Conservation (phyloP, 164 flowering plant species). For the Macadamia integrifolia region DNA sequence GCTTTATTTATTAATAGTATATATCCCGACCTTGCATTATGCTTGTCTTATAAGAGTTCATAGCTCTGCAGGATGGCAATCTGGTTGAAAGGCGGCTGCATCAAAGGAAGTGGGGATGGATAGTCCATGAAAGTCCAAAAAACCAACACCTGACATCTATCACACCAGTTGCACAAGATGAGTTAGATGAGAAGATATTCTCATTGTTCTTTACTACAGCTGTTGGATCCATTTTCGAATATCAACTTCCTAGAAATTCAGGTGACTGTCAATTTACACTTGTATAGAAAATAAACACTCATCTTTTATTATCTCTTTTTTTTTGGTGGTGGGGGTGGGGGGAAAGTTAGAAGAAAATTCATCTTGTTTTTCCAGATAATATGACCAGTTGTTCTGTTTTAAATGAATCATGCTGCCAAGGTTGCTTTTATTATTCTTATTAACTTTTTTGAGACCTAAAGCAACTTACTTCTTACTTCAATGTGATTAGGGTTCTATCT, state of each 20-base stretch:
- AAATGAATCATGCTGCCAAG: no score
- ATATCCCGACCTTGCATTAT: background rate
- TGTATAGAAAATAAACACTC: background rate
- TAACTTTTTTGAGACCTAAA: no score
- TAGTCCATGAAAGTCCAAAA: slow-evolving; percentile 61
- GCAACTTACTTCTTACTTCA: no score
- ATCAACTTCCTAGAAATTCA: slow-evolving; percentile 40
- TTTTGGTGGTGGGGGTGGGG: no score
- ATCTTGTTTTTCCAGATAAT: no score
- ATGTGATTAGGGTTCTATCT: no score
- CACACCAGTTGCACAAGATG: slow-evolving; percentile 41
- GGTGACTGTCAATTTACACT: slow-evolving; percentile 29
- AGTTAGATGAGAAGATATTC: slow-evolving; percentile 25
- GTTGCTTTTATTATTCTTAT: no score
- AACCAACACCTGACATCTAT: slow-evolving; percentile 54
- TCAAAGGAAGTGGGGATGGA: slow-evolving; percentile 90
- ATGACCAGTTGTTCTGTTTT: no score
- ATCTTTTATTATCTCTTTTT: no score
- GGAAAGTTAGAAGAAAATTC: no score
- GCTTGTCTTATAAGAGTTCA: slow-evolving; percentile 2
- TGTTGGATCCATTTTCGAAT: slow-evolving; percentile 57
- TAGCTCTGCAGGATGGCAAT: slow-evolving; percentile 46
- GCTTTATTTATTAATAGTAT: background rate
- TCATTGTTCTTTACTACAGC: slow-evolving; percentile 63
- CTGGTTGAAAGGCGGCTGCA: slow-evolving; percentile 65